Conservation (phyloP, 768 basidiomycete species). For the Naematelia aurantialba region DNA sequence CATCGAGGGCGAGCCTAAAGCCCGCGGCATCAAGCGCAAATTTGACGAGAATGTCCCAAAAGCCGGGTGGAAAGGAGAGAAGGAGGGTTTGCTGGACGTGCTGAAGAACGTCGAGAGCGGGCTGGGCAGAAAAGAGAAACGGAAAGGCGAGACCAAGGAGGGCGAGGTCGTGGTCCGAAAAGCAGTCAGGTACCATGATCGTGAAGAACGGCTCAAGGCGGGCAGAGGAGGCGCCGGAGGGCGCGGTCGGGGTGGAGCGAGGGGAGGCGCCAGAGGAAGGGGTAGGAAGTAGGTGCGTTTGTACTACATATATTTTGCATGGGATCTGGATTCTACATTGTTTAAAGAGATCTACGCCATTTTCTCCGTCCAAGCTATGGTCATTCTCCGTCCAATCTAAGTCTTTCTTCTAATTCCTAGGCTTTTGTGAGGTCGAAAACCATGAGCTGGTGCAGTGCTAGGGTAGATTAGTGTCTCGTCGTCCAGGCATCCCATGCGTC, state of each 20-base stretch:
- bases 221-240: conserved; percentile 14
- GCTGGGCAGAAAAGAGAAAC: conserved; percentile 58
- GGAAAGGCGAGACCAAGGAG: conserved; percentile 57
- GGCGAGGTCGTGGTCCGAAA: conserved; percentile 77
- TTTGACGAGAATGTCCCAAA: conserved; percentile 79
- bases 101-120: conserved; percentile 69
- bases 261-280: conserved; percentile 15
- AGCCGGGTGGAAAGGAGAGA: conserved; percentile 57
- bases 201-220: conserved; percentile 52
- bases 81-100: conserved; percentile 67
- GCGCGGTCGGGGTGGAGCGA: conserved; percentile 3
- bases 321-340: too few relatives aligned
- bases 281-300: conserved; percentile 17
- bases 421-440: conserved; percentile 3
- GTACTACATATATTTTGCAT: too few relatives aligned
- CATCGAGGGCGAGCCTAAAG: conserved; percentile 86
- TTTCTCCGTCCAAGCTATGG: not conserved
- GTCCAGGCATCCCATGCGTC: not conserved
- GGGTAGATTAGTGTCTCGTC: not conserved
- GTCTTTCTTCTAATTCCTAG: too few relatives aligned
- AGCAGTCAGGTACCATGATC: conserved; percentile 62
- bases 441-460: conserved; percentile 8
- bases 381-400: too few relatives aligned
- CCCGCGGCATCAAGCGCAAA: conserved; percentile 85
- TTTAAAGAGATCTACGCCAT: too few relatives aligned